A percentile compares a stretch with the other conserved stretches of the same genome.
Conservation (phyloP, 345 rosid genomes). For the Camelina hispida region DNA sequence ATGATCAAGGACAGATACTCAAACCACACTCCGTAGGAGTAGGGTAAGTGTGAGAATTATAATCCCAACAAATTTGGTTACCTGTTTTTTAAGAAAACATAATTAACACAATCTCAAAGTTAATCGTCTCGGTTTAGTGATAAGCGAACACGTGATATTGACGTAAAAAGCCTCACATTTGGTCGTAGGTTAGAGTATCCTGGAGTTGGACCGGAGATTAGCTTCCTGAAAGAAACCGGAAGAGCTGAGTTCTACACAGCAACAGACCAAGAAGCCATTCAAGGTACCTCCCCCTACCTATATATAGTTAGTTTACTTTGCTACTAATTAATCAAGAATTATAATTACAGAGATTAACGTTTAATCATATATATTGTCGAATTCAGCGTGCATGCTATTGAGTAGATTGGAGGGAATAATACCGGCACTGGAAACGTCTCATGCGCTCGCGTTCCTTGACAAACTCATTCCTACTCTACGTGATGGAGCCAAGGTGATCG, state of each 20-base stretch:
- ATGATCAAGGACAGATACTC: conserved; percentile 73
- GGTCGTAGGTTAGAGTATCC: conserved; percentile 71
- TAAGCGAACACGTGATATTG: background rate
- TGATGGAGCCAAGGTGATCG: conserved; percentile 63
- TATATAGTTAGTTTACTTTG: background rate
- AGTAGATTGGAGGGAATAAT: conserved; percentile 78
- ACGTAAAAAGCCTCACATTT: background rate
- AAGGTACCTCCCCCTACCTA: conserved; percentile 53
- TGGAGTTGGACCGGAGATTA: conserved; percentile 81
- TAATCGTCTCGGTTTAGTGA: background rate
- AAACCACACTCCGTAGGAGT: conserved; percentile 65
- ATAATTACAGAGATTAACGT: background rate
- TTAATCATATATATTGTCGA: background rate
- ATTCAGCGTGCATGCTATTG: conserved; percentile 58
- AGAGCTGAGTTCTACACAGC: conserved; percentile 70
- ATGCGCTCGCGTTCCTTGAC: conserved; percentile 75
- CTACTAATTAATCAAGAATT: background rate
- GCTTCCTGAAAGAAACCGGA: conserved; percentile 69
- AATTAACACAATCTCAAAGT: background rate
- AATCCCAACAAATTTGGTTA: background rate
- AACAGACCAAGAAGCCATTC: conserved; percentile 75
- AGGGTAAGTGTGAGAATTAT: conserved; percentile 51
- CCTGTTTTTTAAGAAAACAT: background rate
- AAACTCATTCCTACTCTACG: conserved; percentile 65
- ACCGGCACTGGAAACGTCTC: conserved; percentile 79